phyloP scores from a whole-genome alignment of 2,329 filamentous ascomycete genomes.

The Nemania serpens region DNA sequence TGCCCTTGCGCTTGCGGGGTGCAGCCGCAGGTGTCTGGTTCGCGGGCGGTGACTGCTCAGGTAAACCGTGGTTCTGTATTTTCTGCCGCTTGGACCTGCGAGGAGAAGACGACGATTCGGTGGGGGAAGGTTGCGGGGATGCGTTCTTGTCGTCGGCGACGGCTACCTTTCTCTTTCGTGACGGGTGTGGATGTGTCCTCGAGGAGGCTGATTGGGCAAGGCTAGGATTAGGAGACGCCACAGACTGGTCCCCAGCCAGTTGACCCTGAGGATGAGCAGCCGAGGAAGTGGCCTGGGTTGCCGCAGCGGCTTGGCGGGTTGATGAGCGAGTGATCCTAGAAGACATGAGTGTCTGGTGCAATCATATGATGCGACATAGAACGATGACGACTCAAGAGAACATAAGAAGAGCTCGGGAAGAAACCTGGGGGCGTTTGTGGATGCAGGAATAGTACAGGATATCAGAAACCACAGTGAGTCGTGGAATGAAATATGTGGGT shows the following conservation, averaged over 20 bases:
- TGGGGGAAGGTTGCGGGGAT: constrained; percentile 43
- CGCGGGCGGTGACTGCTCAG: constrained; percentile 33
- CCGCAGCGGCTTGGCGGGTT: constrained; percentile 88
- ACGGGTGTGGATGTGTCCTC: constrained; percentile 43
- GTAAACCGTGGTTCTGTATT: constrained; percentile 53
- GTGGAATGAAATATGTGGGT: constrained; percentile 19
- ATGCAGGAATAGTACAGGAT: constrained; percentile 20
- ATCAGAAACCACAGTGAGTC: constrained; percentile 15
- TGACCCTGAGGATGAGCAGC: constrained; percentile 46
- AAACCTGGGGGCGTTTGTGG: neutral
- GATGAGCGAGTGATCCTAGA: constrained; percentile 95
- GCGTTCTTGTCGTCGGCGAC: constrained; percentile 50
- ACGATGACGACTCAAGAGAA: constrained; percentile 21
- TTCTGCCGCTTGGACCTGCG: constrained; percentile 75
- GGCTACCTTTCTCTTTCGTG: constrained; percentile 77
- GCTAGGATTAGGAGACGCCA: constrained; percentile 47
- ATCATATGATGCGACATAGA: constrained; percentile 21
- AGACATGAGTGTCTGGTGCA: constrained; percentile 75
- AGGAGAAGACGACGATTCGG: constrained; percentile 46
- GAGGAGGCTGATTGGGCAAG: constrained; percentile 47
- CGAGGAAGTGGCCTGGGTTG: constrained; percentile 60
- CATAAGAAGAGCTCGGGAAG: constrained; percentile 10
- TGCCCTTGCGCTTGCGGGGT: constrained; percentile 63
- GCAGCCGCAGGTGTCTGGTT: constrained; percentile 44
- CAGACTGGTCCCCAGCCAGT: constrained; percentile 47